Base-by-base conservation (phyloP, 306 rosid genomes). In the Quercus cerris region DNA sequence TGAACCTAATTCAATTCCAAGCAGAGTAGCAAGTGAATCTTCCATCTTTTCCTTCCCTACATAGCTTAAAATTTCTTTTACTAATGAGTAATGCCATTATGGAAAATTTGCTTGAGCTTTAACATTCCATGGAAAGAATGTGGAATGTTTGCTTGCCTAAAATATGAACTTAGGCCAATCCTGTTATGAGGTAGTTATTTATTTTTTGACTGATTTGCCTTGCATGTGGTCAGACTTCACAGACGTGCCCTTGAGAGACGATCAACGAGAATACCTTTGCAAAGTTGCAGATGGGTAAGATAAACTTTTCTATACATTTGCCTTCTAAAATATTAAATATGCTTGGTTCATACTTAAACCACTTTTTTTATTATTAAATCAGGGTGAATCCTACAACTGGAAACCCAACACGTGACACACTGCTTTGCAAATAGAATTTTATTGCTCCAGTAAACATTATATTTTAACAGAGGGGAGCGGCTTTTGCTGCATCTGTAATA, bases 161-260 rank as follows among this genome's bases (percentile, higher is more conserved):
- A 28, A 35, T 55, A 66, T 30, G n/a, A 22, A 20, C 19, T 74
- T 70, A 30, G 20, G 77, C 20, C 80, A 71, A 15, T 27, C 44
- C 44, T 54, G 14, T 20, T 5, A 33, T 51, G 23, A 70, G 25
- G 58, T 82, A 7, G 44, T 4, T 57, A 69, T 70, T 41, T 68
- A 68, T 68, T 64, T 15, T 15, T 87, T 66, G 63, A 46, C 62
- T 70, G 62, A n/a, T 82, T 70, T 75, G 70, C 68, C 38, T 35
- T 83, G 56, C 13, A 20, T 56, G 63, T 83, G 70, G 72, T 38
- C 91, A 91, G 99, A 94, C 77, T 94, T 94, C 89, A 93, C 99
- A 14, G 99, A 94, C 55, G 97, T 95, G 80, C 99, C 98, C 56
- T 78, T 95, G 58, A 88, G 99, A 85, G 99, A 95, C 59, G 99